Conservation (phyloP, 2,329 filamentous ascomycete species). For the Mycosphaerella sp. region DNA sequence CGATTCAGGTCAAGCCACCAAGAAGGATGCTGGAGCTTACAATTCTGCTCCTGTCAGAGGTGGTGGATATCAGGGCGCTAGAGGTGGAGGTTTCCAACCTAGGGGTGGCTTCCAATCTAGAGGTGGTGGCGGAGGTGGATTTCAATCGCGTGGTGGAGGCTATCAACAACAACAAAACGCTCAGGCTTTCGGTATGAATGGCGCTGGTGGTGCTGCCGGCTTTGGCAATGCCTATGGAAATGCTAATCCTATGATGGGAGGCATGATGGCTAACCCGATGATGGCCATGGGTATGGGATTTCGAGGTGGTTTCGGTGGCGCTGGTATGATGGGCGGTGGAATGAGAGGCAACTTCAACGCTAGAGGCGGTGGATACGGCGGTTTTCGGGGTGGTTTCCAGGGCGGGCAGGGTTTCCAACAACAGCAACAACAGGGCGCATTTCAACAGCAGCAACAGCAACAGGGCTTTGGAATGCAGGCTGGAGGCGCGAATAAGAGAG, state of each 20-base stretch:
- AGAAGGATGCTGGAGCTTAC: constrained; percentile 34
- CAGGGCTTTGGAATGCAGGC: constrained; percentile 5
- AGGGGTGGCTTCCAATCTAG: constrained; percentile 40
- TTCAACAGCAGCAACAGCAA: constrained; percentile 41
- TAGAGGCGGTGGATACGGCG: constrained; percentile 31
- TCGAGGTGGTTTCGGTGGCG: constrained; percentile 33
- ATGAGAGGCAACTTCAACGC: constrained; percentile 35
- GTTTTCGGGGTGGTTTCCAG: constrained; percentile 34
- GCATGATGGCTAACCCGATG: constrained; percentile 23
- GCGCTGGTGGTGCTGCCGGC: background rate
- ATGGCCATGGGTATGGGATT: constrained; percentile 24
- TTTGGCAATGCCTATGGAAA: constrained; percentile 11
- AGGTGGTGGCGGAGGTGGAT: constrained; percentile 41
- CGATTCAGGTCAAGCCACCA: constrained; percentile 36
- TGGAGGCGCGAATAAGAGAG: constrained; percentile 6
- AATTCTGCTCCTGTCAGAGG: constrained; percentile 20
- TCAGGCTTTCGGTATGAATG: constrained; percentile 22
- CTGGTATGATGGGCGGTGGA: constrained; percentile 34
- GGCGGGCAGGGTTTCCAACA: constrained; percentile 40
- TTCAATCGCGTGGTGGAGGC: constrained; percentile 30
- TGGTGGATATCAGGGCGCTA: background rate
- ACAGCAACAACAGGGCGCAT: constrained; percentile 2
- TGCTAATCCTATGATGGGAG: constrained; percentile 13
- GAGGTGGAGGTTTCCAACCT: constrained; percentile 29
- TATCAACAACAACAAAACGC: constrained; percentile 25